Evolutionary conservation across 2,329 filamentous ascomycete species (phyloP).

Genomic region (Beauveria bassiana): DNA sequence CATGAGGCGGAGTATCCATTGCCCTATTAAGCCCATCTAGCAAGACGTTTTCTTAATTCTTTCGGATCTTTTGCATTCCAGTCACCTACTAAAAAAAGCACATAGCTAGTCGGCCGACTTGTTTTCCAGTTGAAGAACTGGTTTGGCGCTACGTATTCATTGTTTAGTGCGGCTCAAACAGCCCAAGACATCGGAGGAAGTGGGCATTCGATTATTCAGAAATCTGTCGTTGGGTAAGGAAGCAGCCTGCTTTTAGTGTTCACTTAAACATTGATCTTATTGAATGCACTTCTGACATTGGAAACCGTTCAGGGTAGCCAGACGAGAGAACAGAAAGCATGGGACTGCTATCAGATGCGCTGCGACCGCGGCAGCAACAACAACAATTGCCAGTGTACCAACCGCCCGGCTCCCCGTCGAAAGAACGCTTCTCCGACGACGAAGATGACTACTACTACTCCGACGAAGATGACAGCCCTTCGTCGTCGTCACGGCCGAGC

Average conservation of each 20-base stretch:
- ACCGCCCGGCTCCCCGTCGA: conserved; percentile 32
- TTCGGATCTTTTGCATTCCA: neutral
- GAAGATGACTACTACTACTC: conserved; percentile 40
- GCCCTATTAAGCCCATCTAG: neutral
- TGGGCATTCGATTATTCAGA: neutral
- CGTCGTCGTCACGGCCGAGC: conserved; percentile 28
- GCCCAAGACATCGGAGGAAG: neutral
- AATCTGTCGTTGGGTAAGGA: neutral
- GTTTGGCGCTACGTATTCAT: neutral
- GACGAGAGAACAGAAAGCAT: conserved; percentile 27
- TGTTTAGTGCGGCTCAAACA: conserved; percentile 4
- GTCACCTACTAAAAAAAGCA: neutral
- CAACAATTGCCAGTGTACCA: conserved; percentile 45
- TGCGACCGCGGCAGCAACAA: conserved; percentile 33
- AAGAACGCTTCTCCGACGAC: conserved; percentile 46
- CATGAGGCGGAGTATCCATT: neutral
- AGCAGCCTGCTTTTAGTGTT: neutral
- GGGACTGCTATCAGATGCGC: conserved; percentile 40
- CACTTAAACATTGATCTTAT: neutral
- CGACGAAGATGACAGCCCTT: conserved; percentile 37
- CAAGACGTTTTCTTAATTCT: neutral
- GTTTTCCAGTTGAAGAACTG: neutral
- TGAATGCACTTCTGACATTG: neutral
- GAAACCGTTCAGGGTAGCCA: neutral
- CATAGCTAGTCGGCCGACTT: neutral